Percentiles rank a stretch among this genome's conserved stretches.
These are phyloP conservation scores for Aspergillus sp. DNA, from an alignment of 2,329 filamentous ascomycete genomes.

Conservation along the genomic window DNA sequence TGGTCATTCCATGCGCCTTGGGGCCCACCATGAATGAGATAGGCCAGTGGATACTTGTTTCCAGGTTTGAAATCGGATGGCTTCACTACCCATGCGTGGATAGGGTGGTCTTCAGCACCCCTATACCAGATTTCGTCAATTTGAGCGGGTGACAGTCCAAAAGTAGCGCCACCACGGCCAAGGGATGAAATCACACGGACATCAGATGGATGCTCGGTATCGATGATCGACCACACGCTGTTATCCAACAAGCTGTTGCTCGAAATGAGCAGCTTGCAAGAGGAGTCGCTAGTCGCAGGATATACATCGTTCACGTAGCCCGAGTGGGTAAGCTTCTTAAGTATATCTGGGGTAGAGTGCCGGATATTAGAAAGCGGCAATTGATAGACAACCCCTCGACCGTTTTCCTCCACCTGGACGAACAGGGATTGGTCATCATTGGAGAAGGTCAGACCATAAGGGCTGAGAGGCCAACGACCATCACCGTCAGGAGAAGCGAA, in stretches of 20 bases:
- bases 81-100: conserved; percentile 48
- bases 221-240: conserved; percentile 42
- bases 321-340: conserved; percentile 38
- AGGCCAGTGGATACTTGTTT: conserved; percentile 53
- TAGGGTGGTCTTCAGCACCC: conserved; percentile 42
- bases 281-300: conserved; percentile 28
- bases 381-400: conserved; percentile 43
- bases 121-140: conserved; percentile 47
- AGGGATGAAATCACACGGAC: conserved; percentile 38
- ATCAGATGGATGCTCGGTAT: conserved; percentile 30
- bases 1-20: conserved; percentile 52
- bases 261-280: conserved; percentile 40
- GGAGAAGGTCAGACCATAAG: conserved; percentile 40
- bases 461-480: conserved; percentile 43
- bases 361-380: conserved; percentile 30
- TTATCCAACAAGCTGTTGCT: conserved; percentile 45
- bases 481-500: conserved; percentile 37
- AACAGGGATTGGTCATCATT: conserved; percentile 41
- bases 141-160: conserved; percentile 42
- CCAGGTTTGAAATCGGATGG: conserved; percentile 45
- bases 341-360: conserved; percentile 25
- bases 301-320: conserved; percentile 42
- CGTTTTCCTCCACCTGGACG: conserved; percentile 41
- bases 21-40: conserved; percentile 54
- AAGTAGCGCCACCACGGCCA: conserved; percentile 33